These are phyloP conservation scores for Strobilomyces echinocephalus DNA, from an alignment of 768 basidiomycete species.

Conservation along the genomic window DNA sequence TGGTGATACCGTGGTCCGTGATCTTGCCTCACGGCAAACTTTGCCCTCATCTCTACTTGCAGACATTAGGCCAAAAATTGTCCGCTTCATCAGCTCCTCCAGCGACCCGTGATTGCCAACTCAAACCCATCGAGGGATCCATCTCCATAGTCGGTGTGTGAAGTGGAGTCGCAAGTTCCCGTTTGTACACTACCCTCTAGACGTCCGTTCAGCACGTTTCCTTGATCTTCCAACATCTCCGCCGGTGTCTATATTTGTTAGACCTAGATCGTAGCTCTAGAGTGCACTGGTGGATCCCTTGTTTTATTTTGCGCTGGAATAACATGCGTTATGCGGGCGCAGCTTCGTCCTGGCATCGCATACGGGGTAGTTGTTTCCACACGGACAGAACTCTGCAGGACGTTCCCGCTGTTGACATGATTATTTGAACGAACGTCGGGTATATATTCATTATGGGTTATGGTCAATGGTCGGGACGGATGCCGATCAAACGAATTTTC, in stretches of 20 bases:
- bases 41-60: conserved; percentile 8
- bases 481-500: neutral
- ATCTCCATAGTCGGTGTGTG: conserved; percentile 34
- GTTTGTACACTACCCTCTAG: neutral
- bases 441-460: neutral
- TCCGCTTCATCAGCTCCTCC: conserved; percentile 37
- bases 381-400: neutral
- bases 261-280: neutral
- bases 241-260: conserved; percentile 5
- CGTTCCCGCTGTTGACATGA: neutral
- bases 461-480: neutral
- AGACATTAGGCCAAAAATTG: conserved; percentile 41
- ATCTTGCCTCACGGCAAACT: neutral
- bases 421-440: neutral
- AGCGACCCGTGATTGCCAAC: conserved; percentile 39
- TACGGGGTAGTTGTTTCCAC: neutral
- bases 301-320: neutral
- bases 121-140: conserved; percentile 41
- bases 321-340: too few species aligned
- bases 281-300: neutral
- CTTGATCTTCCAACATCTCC: neutral
- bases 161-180: neutral
- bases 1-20: conserved; percentile 43
- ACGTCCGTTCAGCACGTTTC: neutral
- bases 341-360: too few species aligned